Evolutionary conservation across 2,329 filamentous ascomycete genomes (phyloP), one percentile per base, ranked within the genome.

Genomic region (Penicillium thymicola): DNA sequence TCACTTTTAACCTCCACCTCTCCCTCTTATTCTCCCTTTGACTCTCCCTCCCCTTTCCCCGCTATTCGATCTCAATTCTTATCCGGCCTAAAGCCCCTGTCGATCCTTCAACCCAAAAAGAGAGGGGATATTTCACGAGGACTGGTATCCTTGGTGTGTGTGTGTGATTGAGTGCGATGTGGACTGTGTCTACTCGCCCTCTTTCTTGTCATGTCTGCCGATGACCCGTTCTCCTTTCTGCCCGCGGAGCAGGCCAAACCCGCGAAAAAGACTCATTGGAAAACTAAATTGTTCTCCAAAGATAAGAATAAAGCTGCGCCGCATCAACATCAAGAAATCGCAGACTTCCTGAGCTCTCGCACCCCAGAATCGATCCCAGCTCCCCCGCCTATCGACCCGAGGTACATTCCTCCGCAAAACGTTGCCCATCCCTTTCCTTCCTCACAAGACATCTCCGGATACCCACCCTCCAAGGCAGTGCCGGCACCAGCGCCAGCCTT

Each of bases 311-410:
- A 63, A 65, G 67, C 50, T 66, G 63, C 48, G 72, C 73, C 53
- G 70, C 78, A 41, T 72, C 79, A 58, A 71, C 14, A 52, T 36
- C 41, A 75, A 52, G 75, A 76, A 61, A 78, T 86, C 54, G 78
- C 79, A 70, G 83, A 82, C 67, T 86, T 86, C 70, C 76, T 86
- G 55, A 81, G 79, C 61, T 80, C 55, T 55, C 62, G 56, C 30
- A 23, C 18, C 32, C 47, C 25, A 37, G 59, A 55, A 42, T 41
- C 55, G 44, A 40, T 61, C 40, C 32, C 59, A 21, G 54, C 58
- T 18, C 54, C 74, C 59, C 48, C 54, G 14, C 41, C 41, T 48
- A 73, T 63, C 62, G 75, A 66, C 59, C 64, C 55, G 9, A 53
- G 66, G 27, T 60, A 63, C 18, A 63, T 72, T 14, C 71, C 71